Conservation (phyloP, 768 basidiomycete species). For the Auricularia cornea region DNA sequence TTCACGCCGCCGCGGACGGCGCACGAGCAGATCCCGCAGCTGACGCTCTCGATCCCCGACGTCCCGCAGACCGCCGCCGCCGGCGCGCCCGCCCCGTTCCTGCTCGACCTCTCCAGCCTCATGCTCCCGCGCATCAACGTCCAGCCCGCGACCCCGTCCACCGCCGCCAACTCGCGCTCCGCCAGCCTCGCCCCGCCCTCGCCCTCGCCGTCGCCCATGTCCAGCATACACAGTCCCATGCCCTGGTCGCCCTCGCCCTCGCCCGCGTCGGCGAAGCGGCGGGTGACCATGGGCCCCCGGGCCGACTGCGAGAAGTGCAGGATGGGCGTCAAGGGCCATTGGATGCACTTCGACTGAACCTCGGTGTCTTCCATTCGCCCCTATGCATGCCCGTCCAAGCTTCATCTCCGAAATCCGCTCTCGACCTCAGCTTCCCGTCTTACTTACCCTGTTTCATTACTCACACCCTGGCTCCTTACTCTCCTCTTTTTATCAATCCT, state of each 20-base stretch:
- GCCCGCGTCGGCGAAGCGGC: slow-evolving; percentile 17
- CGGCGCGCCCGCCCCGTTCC: background rate
- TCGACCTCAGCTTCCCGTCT: too few relatives aligned
- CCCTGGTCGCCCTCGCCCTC: background rate
- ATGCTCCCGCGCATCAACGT: slow-evolving; percentile 1
- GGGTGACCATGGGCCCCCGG: slow-evolving; percentile 60
- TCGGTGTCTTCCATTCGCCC: background rate
- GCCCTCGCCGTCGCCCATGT: background rate
- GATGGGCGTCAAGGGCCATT: slow-evolving; percentile 61
- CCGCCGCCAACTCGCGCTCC: background rate
- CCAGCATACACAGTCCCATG: background rate
- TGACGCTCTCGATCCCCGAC: background rate
- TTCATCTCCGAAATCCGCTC: too few relatives aligned
- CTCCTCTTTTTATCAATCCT: too few relatives aligned
- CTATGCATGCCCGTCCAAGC: too few relatives aligned
- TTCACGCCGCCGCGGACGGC: background rate
- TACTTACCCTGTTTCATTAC: too few relatives aligned
- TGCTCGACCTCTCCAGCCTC: background rate
- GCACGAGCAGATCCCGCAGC: background rate
- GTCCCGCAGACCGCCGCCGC: background rate
- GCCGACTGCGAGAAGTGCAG: slow-evolving; percentile 61
- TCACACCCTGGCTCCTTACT: too few relatives aligned
- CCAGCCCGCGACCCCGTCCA: background rate
- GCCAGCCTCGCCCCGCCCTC: background rate
- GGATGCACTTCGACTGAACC: slow-evolving; percentile 52